Evolutionary conservation across 2,329 filamentous ascomycete species (phyloP).

Genomic region (Trichoderma hamatum): DNA sequence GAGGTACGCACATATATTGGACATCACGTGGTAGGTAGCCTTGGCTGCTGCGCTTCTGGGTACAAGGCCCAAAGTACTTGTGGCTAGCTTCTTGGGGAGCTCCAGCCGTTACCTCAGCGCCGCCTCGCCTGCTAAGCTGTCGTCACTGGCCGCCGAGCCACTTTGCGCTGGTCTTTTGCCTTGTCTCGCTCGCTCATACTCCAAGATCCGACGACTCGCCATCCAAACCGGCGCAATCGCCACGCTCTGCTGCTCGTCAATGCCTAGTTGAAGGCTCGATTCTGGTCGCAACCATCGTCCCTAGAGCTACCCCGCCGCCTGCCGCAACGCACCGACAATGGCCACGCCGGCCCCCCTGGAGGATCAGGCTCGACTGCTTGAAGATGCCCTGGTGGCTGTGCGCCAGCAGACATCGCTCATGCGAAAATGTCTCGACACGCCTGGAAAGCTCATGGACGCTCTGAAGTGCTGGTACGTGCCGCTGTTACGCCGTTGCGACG

Average conservation of each 20-base stretch:
- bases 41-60: not conserved
- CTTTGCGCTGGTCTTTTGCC: slow-evolving; percentile 25
- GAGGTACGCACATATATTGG: not conserved
- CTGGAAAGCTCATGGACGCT: slow-evolving; percentile 99
- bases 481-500: not conserved
- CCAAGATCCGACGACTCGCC: slow-evolving; percentile 9
- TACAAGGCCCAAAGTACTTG: not conserved
- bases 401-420: slow-evolving; percentile 96
- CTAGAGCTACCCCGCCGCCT: slow-evolving; percentile 40
- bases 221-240: slow-evolving; percentile 27
- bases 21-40: not conserved
- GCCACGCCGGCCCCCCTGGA: slow-evolving; percentile 66
- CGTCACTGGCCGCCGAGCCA: slow-evolving; percentile 24
- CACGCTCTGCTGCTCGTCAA: slow-evolving; percentile 31
- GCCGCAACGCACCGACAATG: slow-evolving; percentile 38
- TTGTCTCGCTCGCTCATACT: slow-evolving; percentile 5
- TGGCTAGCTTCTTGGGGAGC: slow-evolving; percentile 8
- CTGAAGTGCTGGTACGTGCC: slow-evolving; percentile 92
- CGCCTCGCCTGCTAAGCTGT: slow-evolving; percentile 15
- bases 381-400: slow-evolving; percentile 95
- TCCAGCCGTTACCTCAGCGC: slow-evolving; percentile 22
- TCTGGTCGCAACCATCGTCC: slow-evolving; percentile 23
- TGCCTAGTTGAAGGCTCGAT: slow-evolving; percentile 33
- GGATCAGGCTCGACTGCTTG: slow-evolving; percentile 88
- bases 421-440: slow-evolving; percentile 96